Percentiles rank a stretch among this genome's conserved stretches.
Conservation (phyloP, 1,284 basidiomycete species). For the Naganishia liquefaciens region DNA sequence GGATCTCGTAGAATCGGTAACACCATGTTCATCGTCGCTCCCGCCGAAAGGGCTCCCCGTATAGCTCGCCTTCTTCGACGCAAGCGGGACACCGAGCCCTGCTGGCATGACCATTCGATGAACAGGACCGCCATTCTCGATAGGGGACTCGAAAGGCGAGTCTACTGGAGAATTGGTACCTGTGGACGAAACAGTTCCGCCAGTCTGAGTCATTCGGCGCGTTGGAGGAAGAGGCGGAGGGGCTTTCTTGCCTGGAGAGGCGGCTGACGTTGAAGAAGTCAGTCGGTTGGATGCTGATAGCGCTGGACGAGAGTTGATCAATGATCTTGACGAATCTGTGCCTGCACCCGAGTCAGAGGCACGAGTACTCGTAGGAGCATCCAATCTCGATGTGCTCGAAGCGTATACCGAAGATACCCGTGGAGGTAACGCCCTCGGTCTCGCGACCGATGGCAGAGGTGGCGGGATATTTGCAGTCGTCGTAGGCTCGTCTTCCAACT, state of each 20-base stretch:
- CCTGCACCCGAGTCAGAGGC: background rate
- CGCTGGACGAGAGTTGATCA: background rate
- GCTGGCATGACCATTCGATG: constrained; percentile 29
- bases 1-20: no score
- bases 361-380: background rate
- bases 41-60: constrained; percentile 29
- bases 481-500: background rate
- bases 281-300: constrained; percentile 13
- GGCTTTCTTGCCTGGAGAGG: constrained; percentile 11
- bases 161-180: constrained; percentile 13
- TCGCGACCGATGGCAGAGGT: background rate
- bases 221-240: constrained; percentile 14
- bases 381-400: background rate
- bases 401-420: constrained; percentile 3
- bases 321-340: background rate
- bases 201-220: constrained; percentile 16
- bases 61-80: constrained; percentile 2
- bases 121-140: background rate
- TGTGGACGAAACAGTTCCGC: background rate
- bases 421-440: constrained; percentile 15
- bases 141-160: constrained; percentile 12
- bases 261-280: constrained; percentile 3
- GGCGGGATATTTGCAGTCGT: constrained; percentile 3
- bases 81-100: background rate
- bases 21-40: constrained; percentile 26